phyloP scores from a whole-genome alignment of 305 asterid genomes.

The Fraxinus greggii region DNA sequence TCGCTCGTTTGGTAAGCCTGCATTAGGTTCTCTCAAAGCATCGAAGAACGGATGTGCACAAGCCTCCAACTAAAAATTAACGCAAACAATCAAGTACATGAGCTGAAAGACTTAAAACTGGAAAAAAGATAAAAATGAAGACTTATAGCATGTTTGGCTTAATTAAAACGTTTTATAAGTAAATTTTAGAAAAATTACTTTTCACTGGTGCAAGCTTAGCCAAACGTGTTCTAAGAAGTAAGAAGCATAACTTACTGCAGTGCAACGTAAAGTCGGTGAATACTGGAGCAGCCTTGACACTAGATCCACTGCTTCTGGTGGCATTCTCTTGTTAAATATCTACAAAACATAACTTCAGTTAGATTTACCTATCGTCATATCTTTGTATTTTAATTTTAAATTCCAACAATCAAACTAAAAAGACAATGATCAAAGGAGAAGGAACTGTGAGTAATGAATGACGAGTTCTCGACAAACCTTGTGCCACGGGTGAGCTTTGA shows the following conservation, averaged over 20 bases:
- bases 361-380: constrained; percentile 1
- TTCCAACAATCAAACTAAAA: neutral
- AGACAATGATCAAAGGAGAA: neutral
- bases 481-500: constrained; percentile 97
- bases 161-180: no score
- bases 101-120: neutral
- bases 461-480: constrained; percentile 56
- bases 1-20: constrained; percentile 68
- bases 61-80: constrained; percentile 70
- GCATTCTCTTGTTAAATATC: constrained; percentile 78
- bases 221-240: neutral
- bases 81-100: neutral
- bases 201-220: neutral
- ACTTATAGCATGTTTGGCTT: neutral
- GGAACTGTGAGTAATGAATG: neutral
- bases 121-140: no score
- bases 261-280: constrained; percentile 82
- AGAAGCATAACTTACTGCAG: constrained; percentile 61
- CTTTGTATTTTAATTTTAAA: neutral
- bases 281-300: constrained; percentile 89
- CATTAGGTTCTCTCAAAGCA: constrained; percentile 66
- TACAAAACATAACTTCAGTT: constrained; percentile 28
- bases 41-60: constrained; percentile 97
- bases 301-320: constrained; percentile 85
- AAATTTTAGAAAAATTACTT: neutral